phyloP scores from a whole-genome alignment of 2,329 filamentous ascomycete species.

The Plectosphaerella sp. region DNA sequence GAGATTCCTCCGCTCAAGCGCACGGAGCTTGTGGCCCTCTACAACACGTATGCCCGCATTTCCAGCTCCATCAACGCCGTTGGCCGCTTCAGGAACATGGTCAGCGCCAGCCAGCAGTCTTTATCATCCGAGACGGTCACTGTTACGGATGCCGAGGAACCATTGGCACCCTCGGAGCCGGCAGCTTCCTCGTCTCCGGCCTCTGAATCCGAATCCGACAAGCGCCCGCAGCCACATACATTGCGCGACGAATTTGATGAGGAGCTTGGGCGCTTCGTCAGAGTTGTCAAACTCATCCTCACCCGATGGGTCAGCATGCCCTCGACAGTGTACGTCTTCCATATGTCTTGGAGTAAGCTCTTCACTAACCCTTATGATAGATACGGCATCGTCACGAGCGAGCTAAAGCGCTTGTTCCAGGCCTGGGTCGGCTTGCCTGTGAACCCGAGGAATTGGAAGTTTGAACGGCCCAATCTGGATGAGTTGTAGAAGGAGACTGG shows the following conservation, averaged over 20 bases:
- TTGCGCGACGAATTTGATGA: constrained; percentile 54
- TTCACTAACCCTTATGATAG: constrained; percentile 19
- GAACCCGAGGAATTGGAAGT: constrained; percentile 40
- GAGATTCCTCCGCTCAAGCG: constrained; percentile 69
- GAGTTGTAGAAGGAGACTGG: constrained; percentile 35
- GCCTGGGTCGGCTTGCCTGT: constrained; percentile 50
- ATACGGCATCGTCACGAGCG: constrained; percentile 37
- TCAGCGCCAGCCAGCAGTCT: constrained; percentile 29
- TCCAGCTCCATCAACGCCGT: constrained; percentile 75
- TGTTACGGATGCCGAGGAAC: constrained; percentile 9
- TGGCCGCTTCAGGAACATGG: constrained; percentile 62
- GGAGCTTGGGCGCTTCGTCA: constrained; percentile 61
- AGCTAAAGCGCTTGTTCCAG: constrained; percentile 42
- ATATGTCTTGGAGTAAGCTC: not conserved
- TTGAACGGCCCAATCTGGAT: constrained; percentile 38
- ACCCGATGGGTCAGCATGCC: constrained; percentile 68
- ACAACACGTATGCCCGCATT: constrained; percentile 90
- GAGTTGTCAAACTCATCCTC: constrained; percentile 62
- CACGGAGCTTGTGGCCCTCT: constrained; percentile 88
- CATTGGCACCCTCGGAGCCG: constrained; percentile 24
- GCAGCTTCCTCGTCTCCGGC: too few relatives aligned
- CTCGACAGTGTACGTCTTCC: constrained; percentile 58
- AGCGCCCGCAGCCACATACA: constrained; percentile 31
- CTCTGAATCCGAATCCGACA: constrained; percentile 14
- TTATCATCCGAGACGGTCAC: constrained; percentile 12